Percentiles rank a stretch among this genome's conserved stretches.
phyloP scores from a whole-genome alignment of 148 eudicot species.

The Nyssa sinensis region DNA sequence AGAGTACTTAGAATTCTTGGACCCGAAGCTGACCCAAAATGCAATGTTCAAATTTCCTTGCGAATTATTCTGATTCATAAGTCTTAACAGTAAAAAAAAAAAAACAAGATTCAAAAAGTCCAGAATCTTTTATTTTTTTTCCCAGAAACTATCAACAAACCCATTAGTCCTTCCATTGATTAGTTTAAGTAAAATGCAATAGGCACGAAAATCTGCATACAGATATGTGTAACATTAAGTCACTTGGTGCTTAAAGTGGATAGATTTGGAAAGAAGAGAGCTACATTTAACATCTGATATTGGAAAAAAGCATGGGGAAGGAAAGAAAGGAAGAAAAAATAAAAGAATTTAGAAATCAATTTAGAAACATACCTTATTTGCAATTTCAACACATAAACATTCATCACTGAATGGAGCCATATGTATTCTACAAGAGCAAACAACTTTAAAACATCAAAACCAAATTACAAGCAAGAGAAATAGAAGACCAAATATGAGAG shows the following conservation, averaged over 20 bases:
- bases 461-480: neutral
- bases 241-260: neutral
- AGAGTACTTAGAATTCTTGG: too few relatives aligned
- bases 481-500: conserved; percentile 3
- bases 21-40: too few relatives aligned
- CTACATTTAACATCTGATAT: neutral
- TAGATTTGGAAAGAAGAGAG: neutral
- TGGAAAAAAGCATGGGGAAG: neutral
- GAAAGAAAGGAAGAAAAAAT: neutral
- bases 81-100: neutral
- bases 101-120: neutral
- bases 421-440: conserved; percentile 69
- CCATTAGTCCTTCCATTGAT: too few relatives aligned
- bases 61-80: too few relatives aligned
- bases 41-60: too few relatives aligned
- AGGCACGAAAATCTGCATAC: neutral
- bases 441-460: conserved; percentile 18
- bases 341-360: conserved; percentile 2
- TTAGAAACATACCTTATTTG: conserved; percentile 68
- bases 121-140: too few relatives aligned
- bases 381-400: conserved; percentile 79
- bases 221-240: neutral
- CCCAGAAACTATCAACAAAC: too few relatives aligned
- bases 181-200: neutral
- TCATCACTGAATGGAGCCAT: conserved; percentile 99